These are phyloP conservation scores for Pythium grandisporangium DNA, from an alignment of 352 stramenopile species.

Conservation along the genomic window DNA sequence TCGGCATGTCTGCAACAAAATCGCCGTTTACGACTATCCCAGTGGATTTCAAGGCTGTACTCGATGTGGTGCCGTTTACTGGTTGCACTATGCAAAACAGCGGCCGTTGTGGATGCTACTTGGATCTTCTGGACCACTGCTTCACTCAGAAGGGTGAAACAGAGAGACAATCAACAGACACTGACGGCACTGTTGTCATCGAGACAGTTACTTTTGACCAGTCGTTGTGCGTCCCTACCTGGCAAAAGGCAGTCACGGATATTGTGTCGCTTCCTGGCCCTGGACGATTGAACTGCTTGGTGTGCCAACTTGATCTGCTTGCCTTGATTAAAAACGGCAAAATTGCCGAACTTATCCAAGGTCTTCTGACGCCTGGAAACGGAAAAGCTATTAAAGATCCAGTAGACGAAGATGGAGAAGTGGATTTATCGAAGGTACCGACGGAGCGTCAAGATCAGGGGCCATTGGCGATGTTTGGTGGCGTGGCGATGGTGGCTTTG, in stretches of 20 bases:
- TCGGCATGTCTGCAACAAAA: slow-evolving; percentile 42
- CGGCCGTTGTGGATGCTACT: slow-evolving; percentile 61
- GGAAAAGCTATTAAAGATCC: slow-evolving; percentile 15
- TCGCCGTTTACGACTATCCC: slow-evolving; percentile 36
- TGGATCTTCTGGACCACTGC: slow-evolving; percentile 52
- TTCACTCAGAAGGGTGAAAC: slow-evolving; percentile 45
- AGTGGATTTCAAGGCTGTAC: slow-evolving; percentile 66
- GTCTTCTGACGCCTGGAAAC: slow-evolving; percentile 34
- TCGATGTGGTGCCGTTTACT: slow-evolving; percentile 55
- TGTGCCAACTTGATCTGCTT: slow-evolving; percentile 61
- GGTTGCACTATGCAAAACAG: slow-evolving; percentile 51
- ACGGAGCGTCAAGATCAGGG: slow-evolving; percentile 46
- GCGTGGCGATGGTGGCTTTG: slow-evolving; percentile 30
- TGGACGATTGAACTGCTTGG: slow-evolving; percentile 65
- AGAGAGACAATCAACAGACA: neutral
- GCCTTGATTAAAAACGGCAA: slow-evolving; percentile 59
- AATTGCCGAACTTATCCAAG: slow-evolving; percentile 39
- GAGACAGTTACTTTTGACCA: slow-evolving; percentile 50
- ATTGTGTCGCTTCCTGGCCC: slow-evolving; percentile 43
- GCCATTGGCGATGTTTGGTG: slow-evolving; percentile 48
- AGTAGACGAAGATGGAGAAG: slow-evolving; percentile 6
- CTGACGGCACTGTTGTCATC: neutral
- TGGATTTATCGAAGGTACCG: slow-evolving; percentile 3
- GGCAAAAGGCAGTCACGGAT: slow-evolving; percentile 27
- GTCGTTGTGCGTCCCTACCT: slow-evolving; percentile 45